Evolutionary conservation across 108 stramenopile genomes (phyloP).

Genomic region (Mediolabrus comicus): DNA sequence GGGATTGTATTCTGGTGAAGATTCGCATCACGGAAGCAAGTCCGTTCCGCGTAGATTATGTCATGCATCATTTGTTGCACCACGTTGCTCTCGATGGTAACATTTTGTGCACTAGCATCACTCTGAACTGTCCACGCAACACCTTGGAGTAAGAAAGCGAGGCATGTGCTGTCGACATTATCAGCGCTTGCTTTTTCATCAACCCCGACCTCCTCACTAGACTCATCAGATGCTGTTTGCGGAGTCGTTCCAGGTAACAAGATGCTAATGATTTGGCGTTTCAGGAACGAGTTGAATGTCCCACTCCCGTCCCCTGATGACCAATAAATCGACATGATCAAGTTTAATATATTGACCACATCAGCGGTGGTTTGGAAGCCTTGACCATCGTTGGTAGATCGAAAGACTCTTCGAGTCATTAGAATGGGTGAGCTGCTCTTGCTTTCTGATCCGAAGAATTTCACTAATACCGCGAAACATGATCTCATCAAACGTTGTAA

Average conservation of each 20-base stretch:
- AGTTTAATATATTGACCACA: background rate
- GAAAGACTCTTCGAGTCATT: background rate
- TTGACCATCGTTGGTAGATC: background rate
- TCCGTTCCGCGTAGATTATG: constrained; percentile 10
- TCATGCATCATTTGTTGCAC: background rate
- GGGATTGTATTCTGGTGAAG: background rate
- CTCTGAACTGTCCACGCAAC: constrained; percentile 3
- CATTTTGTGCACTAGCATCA: background rate
- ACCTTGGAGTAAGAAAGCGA: constrained; percentile 12
- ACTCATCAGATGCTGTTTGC: background rate
- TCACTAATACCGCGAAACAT: constrained; percentile 15
- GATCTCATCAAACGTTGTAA: constrained; percentile 18
- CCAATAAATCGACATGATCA: background rate
- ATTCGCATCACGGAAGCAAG: background rate
- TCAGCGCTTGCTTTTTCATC: background rate
- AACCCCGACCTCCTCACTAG: background rate
- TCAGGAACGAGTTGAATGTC: background rate
- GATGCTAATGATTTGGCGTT: background rate
- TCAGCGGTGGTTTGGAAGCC: background rate
- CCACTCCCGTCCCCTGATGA: background rate
- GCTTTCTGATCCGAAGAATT: constrained; percentile 1
- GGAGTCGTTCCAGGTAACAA: background rate
- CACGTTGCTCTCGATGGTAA: background rate
- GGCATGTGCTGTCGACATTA: constrained; percentile 11
- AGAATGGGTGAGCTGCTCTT: background rate